Evolutionary conservation across 2,329 filamentous ascomycete genomes (phyloP).

Genomic region (Rugonectria rugulosa): DNA sequence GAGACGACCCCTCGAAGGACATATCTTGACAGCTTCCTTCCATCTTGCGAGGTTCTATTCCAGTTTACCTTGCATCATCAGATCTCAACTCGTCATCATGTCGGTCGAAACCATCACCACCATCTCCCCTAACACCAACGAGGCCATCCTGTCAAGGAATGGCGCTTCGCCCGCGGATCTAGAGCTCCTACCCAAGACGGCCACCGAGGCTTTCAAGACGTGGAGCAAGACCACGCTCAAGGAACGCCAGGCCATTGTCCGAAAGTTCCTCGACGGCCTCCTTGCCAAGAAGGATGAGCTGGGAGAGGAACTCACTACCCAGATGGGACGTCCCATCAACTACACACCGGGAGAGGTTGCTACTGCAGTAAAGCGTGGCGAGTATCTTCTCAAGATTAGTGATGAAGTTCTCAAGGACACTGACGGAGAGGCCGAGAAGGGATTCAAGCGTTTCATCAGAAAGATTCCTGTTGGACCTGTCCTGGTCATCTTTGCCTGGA

Average conservation of each 20-base stretch:
- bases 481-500: slow-evolving; percentile 93
- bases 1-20: slow-evolving; percentile 25
- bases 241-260: slow-evolving; percentile 81
- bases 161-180: slow-evolving; percentile 77
- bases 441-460: slow-evolving; percentile 89
- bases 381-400: slow-evolving; percentile 87
- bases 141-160: slow-evolving; percentile 80
- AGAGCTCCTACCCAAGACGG: slow-evolving; percentile 72
- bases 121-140: slow-evolving; percentile 90
- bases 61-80: not conserved
- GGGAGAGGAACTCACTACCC: slow-evolving; percentile 84
- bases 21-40: slow-evolving; percentile 2
- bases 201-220: slow-evolving; percentile 77
- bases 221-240: slow-evolving; percentile 79
- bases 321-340: slow-evolving; percentile 93
- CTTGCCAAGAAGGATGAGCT: slow-evolving; percentile 78
- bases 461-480: slow-evolving; percentile 89
- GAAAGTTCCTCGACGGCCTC: slow-evolving; percentile 78
- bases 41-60: not conserved
- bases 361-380: slow-evolving; percentile 84
- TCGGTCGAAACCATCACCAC: slow-evolving; percentile 74
- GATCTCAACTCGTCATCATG: slow-evolving; percentile 53
- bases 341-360: slow-evolving; percentile 85
- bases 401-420: slow-evolving; percentile 81
- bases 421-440: slow-evolving; percentile 81